These are phyloP conservation scores for Leccinum solheimii DNA, from an alignment of 1,284 basidiomycete species.

Conservation along the genomic window DNA sequence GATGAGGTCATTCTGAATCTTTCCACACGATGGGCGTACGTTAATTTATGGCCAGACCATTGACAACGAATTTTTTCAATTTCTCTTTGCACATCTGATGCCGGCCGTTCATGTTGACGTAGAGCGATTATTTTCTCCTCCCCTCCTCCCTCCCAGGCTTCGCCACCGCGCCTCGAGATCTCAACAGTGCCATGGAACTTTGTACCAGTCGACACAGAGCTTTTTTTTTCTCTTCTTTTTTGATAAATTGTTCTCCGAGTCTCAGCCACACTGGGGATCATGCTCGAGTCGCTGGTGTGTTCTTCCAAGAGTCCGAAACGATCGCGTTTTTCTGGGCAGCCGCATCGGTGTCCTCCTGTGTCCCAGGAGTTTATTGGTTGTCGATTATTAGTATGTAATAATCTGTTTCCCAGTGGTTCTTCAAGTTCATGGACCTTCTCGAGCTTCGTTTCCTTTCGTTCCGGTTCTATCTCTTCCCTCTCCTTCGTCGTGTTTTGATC, in stretches of 20 bases:
- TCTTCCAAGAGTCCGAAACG: background rate
- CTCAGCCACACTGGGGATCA: background rate
- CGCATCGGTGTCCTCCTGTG: too few species aligned
- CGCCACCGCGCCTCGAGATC: constrained; percentile 1
- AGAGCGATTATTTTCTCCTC: background rate
- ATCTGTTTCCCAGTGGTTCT: background rate
- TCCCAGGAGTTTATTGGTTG: background rate
- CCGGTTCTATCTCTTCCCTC: background rate
- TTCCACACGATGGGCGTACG: constrained; percentile 18
- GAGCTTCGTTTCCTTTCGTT: background rate
- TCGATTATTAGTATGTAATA: background rate
- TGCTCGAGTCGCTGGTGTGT: background rate
- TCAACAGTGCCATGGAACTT: background rate
- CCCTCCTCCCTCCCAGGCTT: background rate
- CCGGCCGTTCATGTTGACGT: constrained; percentile 26
- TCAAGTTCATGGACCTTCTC: background rate
- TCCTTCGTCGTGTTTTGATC: background rate
- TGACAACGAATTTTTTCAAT: background rate
- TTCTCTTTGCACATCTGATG: constrained; percentile 21
- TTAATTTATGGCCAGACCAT: background rate
- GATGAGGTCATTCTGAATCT: background rate
- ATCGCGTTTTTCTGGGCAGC: background rate
- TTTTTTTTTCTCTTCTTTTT: background rate
- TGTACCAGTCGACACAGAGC: background rate
- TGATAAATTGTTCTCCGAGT: background rate